phyloP scores from a whole-genome alignment of 2,329 filamentous ascomycete species.

The Fusarium sp. region DNA sequence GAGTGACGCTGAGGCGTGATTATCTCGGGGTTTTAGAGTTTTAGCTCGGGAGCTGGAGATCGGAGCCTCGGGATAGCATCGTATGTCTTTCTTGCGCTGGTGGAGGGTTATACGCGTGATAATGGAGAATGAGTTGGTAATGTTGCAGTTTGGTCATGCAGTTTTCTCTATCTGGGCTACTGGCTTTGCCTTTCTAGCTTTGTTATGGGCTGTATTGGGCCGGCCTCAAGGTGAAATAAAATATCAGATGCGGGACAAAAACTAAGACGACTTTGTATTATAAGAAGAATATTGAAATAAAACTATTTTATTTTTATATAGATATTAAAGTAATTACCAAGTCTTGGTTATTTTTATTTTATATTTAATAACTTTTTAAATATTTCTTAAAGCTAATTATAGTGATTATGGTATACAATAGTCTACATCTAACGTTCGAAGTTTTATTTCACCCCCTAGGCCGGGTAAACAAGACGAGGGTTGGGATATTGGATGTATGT shows the following conservation, averaged over 20 bases:
- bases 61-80: constrained; percentile 13
- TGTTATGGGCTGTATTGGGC: not conserved
- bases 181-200: not conserved
- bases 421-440: too few relatives aligned
- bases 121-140: not conserved
- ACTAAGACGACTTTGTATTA: too few relatives aligned
- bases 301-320: too few relatives aligned
- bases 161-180: not conserved
- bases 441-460: too few relatives aligned
- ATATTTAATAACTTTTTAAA: too few relatives aligned
- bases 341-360: too few relatives aligned
- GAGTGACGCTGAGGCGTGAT: constrained; percentile 23
- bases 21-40: constrained; percentile 27
- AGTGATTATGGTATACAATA: too few relatives aligned
- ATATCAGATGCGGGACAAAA: too few relatives aligned
- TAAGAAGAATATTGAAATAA: too few relatives aligned
- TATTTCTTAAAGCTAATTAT: too few relatives aligned
- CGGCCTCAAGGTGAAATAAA: not conserved
- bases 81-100: constrained; percentile 4
- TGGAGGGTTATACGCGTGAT: not conserved
- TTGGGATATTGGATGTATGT: not conserved
- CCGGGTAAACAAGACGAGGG: constrained; percentile 3
- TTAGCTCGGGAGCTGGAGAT: constrained; percentile 9
- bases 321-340: too few relatives aligned
- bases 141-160: constrained; percentile 1